phyloP scores from a whole-genome alignment of 805 yeast species.

The Scheffersomyces coipomensis region DNA sequence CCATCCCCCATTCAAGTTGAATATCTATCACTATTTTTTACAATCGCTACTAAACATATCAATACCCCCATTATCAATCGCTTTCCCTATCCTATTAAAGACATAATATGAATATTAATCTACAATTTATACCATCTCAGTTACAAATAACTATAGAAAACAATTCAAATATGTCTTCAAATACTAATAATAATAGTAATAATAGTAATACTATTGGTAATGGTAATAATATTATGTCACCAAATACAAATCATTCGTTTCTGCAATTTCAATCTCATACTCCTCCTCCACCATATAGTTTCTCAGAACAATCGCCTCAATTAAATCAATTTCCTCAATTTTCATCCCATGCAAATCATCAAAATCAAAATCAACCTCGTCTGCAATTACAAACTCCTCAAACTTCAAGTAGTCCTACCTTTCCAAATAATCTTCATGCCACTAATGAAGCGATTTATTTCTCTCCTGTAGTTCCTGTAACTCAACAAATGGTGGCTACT shows the following conservation, averaged over 20 bases:
- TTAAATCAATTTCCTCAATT: background rate
- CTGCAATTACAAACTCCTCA: background rate
- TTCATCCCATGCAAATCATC: too few species aligned
- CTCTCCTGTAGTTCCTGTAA: background rate
- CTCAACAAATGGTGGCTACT: background rate
- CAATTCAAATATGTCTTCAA: background rate
- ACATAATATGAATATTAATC: background rate
- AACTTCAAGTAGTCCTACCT: background rate
- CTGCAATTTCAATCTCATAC: background rate
- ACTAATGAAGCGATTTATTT: background rate
- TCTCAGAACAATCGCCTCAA: background rate
- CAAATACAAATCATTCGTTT: background rate
- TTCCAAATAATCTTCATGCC: background rate
- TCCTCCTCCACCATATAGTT: background rate
- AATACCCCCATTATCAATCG: too few species aligned
- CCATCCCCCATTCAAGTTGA: too few species aligned
- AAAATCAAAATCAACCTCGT: background rate
- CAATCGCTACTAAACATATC: too few species aligned
- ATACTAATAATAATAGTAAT: background rate
- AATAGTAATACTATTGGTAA: too few species aligned
- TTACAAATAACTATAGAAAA: background rate
- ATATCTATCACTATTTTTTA: too few species aligned
- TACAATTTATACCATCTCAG: background rate
- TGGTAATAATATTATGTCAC: background rate
- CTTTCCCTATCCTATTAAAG: too few species aligned